Conservation (phyloP, 1,139 yeast genomes). For the Yamadazyma sp. region DNA sequence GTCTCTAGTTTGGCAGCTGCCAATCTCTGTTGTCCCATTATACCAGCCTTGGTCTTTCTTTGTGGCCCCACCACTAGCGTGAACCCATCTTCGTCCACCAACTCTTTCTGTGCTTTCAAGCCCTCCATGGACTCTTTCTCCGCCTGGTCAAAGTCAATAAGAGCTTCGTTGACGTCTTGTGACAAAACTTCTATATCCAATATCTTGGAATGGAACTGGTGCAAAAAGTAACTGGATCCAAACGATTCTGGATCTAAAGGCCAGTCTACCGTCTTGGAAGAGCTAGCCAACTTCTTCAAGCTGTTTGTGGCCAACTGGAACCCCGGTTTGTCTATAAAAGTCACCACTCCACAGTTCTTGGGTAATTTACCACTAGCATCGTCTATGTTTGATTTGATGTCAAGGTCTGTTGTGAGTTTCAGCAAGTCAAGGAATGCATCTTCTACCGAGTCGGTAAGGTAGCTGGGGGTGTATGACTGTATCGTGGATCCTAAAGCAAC, state of each 20-base stretch:
- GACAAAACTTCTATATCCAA: slow-evolving; percentile 50
- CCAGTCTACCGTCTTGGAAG: slow-evolving; percentile 28
- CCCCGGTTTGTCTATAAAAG: slow-evolving; percentile 75
- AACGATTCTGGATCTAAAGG: slow-evolving; percentile 23
- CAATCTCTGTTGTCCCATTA: slow-evolving; percentile 54
- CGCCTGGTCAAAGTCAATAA: slow-evolving; percentile 67
- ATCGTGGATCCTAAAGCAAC: slow-evolving; percentile 63
- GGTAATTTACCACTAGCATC: slow-evolving; percentile 52
- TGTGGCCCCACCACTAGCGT: slow-evolving; percentile 86
- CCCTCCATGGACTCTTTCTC: slow-evolving; percentile 68
- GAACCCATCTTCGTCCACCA: slow-evolving; percentile 92
- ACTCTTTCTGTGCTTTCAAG: slow-evolving; percentile 51
- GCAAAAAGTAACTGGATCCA: slow-evolving; percentile 32
- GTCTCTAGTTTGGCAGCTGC: slow-evolving; percentile 40
- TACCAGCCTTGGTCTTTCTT: slow-evolving; percentile 73
- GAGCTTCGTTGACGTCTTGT: slow-evolving; percentile 53
- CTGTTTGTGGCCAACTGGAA: slow-evolving; percentile 64
- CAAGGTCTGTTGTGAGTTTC: slow-evolving; percentile 58
- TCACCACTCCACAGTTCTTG: slow-evolving; percentile 69
- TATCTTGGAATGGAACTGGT: slow-evolving; percentile 29
- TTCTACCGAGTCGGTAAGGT: slow-evolving; percentile 41
- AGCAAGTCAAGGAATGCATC: slow-evolving; percentile 61
- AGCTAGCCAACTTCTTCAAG: slow-evolving; percentile 48
- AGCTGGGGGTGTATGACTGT: slow-evolving; percentile 44
- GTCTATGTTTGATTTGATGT: slow-evolving; percentile 11